Base-by-base conservation (phyloP, 371 early-diverging fungal genomes). In the Mucor irregularis region DNA sequence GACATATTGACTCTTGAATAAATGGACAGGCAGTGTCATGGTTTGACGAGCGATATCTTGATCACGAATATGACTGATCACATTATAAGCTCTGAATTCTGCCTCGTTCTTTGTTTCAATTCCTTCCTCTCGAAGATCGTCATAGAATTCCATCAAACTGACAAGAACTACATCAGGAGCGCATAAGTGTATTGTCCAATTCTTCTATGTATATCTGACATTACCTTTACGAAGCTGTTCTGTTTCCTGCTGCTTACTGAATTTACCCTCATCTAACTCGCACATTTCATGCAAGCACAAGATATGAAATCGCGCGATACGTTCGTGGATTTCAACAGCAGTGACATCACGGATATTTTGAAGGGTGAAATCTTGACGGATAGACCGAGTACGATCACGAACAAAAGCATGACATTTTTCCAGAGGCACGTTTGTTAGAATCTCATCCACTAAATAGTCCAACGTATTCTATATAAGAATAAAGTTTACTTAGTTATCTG, bases 301-400 rank as follows among this genome's bases (percentile, higher is more conserved):
- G 31, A 96, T 93, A 62, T 94, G 94, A 56, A 89, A 96, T 8
- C 97, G 84, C 7, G 94, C 93, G 38, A 96, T 92, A 10, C 86
- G 74, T 67, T 97, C 97, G 62, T 91, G 90, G 0, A 84, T 76
- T 11, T 72, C 59, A 0, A 95, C 84, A 0, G 95, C 89, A 17
- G 66, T 62, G 0, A 66, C 26, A 49, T 88, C 88, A 30, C 89
- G 78, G 53, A 81, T 80, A 63, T 93, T 91, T 65, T 96, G 96
- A 4, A 92, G 66, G 4, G 91, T 90, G 51, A 94, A 90, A 60
- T 98, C 98, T 64, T 88, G 86, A 37, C 94, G 77, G 40, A 97
- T 92, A 2, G 92, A 83, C 14, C 97, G 81, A 14, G 90, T 89
- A 30, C 98, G 78, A 71, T 97, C 97, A 21, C 96, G 84, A 4